Percentiles rank a stretch among this genome's conserved stretches.
These are phyloP conservation scores for Aquanectria penicillioides DNA, from an alignment of 2,329 filamentous ascomycete genomes.

Conservation along the genomic window DNA sequence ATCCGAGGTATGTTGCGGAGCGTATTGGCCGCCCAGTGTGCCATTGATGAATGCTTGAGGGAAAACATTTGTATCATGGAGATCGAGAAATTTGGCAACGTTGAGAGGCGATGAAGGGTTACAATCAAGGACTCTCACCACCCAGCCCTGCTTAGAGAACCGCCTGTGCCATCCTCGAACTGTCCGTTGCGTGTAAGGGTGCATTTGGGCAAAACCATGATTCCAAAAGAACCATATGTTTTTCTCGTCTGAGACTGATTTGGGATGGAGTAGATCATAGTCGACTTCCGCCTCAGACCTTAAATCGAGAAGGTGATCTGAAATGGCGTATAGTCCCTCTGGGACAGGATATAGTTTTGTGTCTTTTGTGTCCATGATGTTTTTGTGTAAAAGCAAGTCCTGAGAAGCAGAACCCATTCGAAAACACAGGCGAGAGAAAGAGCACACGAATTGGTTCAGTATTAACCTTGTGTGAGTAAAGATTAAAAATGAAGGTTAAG, in stretches of 20 bases:
- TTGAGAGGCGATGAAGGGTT: not conserved
- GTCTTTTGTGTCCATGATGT: not conserved
- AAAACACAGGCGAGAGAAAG: too few species aligned
- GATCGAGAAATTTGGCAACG: not conserved
- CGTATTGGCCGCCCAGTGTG: not conserved
- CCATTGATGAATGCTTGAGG: not conserved
- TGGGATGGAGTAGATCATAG: not conserved
- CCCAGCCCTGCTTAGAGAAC: slow-evolving; percentile 1
- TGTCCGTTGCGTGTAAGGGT: slow-evolving; percentile 5
- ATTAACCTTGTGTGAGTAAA: too few species aligned
- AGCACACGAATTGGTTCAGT: too few species aligned
- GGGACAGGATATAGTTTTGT: not conserved
- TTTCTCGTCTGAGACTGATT: not conserved
- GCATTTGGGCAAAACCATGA: not conserved
- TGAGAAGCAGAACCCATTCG: not conserved
- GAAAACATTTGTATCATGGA: not conserved
- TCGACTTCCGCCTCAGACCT: slow-evolving; percentile 2
- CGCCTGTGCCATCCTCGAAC: slow-evolving; percentile 1
- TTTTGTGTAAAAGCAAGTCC: not conserved
- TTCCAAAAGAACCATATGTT: slow-evolving; percentile 13
- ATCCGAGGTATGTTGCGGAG: not conserved
- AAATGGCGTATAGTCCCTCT: not conserved
- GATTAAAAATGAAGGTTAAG: too few species aligned
- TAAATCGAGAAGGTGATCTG: not conserved
- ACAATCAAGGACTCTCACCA: not conserved